Percentiles rank a stretch among this genome's conserved stretches.
Evolutionary conservation across 257 asterid species (phyloP).

Genomic region (Jasminum sambac): DNA sequence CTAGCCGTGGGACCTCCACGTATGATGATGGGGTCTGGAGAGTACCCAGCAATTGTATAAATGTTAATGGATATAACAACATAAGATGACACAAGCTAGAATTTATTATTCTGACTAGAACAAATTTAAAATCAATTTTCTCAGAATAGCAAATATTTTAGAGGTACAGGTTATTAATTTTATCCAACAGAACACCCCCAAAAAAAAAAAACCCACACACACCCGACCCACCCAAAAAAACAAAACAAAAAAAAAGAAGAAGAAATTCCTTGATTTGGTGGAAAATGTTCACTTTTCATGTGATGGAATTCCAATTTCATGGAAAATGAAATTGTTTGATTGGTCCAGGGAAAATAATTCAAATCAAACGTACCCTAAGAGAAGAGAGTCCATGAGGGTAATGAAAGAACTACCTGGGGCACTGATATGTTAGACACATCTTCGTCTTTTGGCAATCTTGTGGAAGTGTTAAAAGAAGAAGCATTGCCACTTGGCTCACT

Average conservation of each 20-base stretch:
- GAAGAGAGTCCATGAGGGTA: not conserved
- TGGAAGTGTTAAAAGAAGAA: slow-evolving; percentile 46
- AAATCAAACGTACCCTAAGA: too few relatives aligned
- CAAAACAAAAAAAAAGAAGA: too few relatives aligned
- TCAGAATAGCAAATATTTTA: not conserved
- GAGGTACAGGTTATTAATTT: not conserved
- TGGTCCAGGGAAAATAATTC: too few relatives aligned
- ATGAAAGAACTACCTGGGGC: slow-evolving; percentile 48
- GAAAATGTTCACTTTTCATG: too few relatives aligned
- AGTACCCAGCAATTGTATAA: slow-evolving; percentile 8
- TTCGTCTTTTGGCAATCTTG: slow-evolving; percentile 45
- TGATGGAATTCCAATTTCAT: too few relatives aligned
- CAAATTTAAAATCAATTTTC: not conserved
- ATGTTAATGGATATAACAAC: slow-evolving; percentile 11
- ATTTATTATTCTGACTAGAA: not conserved
- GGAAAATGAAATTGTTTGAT: too few relatives aligned
- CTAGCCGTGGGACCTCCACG: slow-evolving; percentile 81
- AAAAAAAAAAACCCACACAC: not conserved
- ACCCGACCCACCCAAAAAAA: too few relatives aligned
- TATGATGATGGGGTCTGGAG: slow-evolving; percentile 92
- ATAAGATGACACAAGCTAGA: not conserved
- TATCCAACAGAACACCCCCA: not conserved
- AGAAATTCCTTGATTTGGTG: too few relatives aligned
- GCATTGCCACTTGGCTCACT: slow-evolving; percentile 41
- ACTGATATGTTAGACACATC: slow-evolving; percentile 36